Evolutionary conservation across 495 filamentous ascomycete species (phyloP), one percentile per base, ranked within the genome.

Genomic region (Aspergillus affinis): DNA sequence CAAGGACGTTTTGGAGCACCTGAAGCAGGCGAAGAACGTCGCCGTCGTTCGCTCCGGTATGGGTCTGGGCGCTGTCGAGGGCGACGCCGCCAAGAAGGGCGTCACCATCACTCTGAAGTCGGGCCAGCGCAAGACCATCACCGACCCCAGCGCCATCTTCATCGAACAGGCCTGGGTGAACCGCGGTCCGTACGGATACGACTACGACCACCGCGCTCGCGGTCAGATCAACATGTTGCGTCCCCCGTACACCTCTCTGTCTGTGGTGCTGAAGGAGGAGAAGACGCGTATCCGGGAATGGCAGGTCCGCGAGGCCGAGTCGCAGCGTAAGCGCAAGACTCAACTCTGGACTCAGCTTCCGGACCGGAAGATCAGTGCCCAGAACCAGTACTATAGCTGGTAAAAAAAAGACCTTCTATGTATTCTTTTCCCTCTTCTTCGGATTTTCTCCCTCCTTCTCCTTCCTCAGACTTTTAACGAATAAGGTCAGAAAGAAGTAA

Each of bases 121-220:
- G 17, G 76, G 76, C 50, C 69, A 84, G 71, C 82, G 79, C 69
- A 72, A 90, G 63, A 78, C 77, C 48, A 82, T 96, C 36, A 67
- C 65, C 49, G 88, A 97, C 69, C 84, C 85, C 17, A 87, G 87
- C 30, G 78, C 78, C 48, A 88, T 97, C 59, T 98, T 97, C 73
- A 82, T 98, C 60, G 85, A 87, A 57, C 83, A 98, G 76, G 90
- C 93, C 8, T 98, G 93, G 92, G 92, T 97, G 21, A 89, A 88
- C 59, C 87, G 87, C 60, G 90, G 93, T 2, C 72, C 77, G 26
- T 87, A 86, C 66, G 82, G 76, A 2, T 60, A 47, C 20, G 75
- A 75, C 5, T 66, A 77, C 4, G 86, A 88, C 59, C 86, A 86
- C 69, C 84, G 90, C 58, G 90, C 90, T 0, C 78, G 88, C 60